These are phyloP conservation scores for Venturia pyrina DNA, from an alignment of 2,329 filamentous ascomycete genomes.

Conservation along the genomic window DNA sequence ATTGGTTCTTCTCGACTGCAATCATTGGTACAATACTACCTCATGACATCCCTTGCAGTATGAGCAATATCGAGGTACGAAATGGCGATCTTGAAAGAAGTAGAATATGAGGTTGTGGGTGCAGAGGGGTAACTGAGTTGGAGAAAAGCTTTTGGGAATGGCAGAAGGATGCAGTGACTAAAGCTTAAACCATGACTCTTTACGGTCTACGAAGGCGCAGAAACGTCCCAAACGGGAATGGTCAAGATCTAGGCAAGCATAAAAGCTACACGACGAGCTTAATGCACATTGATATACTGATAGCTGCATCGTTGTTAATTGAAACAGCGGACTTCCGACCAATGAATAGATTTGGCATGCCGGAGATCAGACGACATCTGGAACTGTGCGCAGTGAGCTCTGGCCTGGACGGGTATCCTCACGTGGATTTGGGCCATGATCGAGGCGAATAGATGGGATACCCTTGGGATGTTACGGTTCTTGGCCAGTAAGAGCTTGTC, in stretches of 20 bases:
- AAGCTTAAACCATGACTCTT: background rate
- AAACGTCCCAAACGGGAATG: background rate
- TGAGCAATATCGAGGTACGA: background rate
- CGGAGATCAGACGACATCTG: background rate
- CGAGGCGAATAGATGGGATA: background rate
- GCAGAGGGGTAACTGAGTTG: background rate
- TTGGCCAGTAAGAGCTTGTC: background rate
- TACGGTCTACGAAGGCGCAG: background rate
- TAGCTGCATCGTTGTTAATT: background rate
- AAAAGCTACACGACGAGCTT: background rate
- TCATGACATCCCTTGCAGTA: background rate
- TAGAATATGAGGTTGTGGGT: background rate
- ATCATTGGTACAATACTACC: background rate
- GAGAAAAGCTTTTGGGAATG: background rate
- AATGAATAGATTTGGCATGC: background rate
- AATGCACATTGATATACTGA: background rate
- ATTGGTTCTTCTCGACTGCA: background rate
- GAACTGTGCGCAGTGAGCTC: background rate
- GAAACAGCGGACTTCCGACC: background rate
- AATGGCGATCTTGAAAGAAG: background rate
- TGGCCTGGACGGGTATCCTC: background rate
- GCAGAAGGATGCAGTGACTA: background rate
- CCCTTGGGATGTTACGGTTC: background rate
- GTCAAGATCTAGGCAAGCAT: slow-evolving; percentile 3
- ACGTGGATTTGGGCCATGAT: background rate